These are phyloP conservation scores for Fusarium sp. DNA, from an alignment of 2,329 filamentous ascomycete species.

Conservation along the genomic window DNA sequence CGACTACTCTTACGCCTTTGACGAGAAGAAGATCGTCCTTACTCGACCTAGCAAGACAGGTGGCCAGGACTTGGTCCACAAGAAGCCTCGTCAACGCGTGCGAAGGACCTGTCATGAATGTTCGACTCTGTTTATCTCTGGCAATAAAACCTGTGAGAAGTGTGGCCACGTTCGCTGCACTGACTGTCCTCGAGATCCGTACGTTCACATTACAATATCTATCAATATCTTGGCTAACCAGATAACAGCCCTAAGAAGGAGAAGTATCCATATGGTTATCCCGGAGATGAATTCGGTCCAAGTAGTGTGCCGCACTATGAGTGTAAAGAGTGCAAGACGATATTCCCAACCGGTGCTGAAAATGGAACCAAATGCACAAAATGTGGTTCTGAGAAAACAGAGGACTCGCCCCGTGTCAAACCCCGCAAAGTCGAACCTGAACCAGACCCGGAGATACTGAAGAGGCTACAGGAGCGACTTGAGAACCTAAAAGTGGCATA, in stretches of 20 bases:
- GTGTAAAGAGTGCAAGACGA: slow-evolving; percentile 70
- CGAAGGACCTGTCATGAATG: slow-evolving; percentile 82
- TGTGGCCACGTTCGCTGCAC: slow-evolving; percentile 81
- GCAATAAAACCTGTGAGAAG: slow-evolving; percentile 69
- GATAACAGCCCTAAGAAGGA: slow-evolving; percentile 67
- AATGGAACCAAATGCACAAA: slow-evolving; percentile 65
- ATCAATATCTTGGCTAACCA: slow-evolving; percentile 12
- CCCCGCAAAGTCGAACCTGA: slow-evolving; percentile 69
- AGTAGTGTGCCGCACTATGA: slow-evolving; percentile 62
- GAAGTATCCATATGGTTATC: slow-evolving; percentile 76
- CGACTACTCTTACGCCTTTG: slow-evolving; percentile 58
- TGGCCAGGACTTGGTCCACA: slow-evolving; percentile 76
- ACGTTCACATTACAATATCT: slow-evolving; percentile 52
- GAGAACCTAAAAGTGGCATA: slow-evolving; percentile 52
- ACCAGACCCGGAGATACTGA: slow-evolving; percentile 68
- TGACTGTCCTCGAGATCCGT: slow-evolving; percentile 83
- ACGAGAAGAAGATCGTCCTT: slow-evolving; percentile 60
- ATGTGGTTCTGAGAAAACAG: slow-evolving; percentile 69
- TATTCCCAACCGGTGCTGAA: slow-evolving; percentile 61
- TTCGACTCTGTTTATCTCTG: slow-evolving; percentile 65
- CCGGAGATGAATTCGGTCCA: slow-evolving; percentile 68
- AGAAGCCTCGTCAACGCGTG: slow-evolving; percentile 76
- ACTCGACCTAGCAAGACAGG: slow-evolving; percentile 72
- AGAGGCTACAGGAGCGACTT: slow-evolving; percentile 65
- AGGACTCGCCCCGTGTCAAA: slow-evolving; percentile 65